Evolutionary conservation across 352 stramenopile species (phyloP).

Genomic region (Hyaloperonospora brassicae): DNA sequence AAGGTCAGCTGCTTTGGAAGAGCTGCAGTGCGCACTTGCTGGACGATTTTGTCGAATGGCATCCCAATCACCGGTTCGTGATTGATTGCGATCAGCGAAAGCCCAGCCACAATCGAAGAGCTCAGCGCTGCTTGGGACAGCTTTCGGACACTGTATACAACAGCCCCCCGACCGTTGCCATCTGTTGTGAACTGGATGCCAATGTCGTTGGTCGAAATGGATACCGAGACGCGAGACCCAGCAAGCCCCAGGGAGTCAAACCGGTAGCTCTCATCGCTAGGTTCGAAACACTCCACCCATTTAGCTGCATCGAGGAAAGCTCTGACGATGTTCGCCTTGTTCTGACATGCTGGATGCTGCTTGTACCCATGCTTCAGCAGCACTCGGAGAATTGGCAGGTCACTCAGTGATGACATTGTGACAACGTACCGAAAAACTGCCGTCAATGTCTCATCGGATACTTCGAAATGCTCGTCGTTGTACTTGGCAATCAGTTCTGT

Average conservation of each 20-base stretch:
- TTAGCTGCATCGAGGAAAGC: conserved; percentile 72
- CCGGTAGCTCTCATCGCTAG: conserved; percentile 24
- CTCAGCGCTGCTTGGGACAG: conserved; percentile 75
- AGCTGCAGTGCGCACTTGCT: conserved; percentile 44
- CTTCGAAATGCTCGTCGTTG: conserved; percentile 49
- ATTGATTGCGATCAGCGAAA: conserved; percentile 79
- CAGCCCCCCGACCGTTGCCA: conserved; percentile 61
- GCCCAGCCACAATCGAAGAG: conserved; percentile 49
- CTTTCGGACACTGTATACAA: conserved; percentile 72
- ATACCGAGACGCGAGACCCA: conserved; percentile 56
- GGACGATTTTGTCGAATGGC: conserved; percentile 71
- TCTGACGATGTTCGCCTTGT: conserved; percentile 44
- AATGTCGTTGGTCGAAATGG: conserved; percentile 75
- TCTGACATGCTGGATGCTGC: conserved; percentile 64
- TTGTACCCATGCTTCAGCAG: conserved; percentile 57
- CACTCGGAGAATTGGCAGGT: conserved; percentile 40
- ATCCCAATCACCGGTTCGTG: conserved; percentile 73
- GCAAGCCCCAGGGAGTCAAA: conserved; percentile 42
- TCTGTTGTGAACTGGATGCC: conserved; percentile 80
- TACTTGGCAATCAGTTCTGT: conserved; percentile 39
- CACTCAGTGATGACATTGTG: conserved; percentile 50
- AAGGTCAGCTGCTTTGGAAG: conserved; percentile 80
- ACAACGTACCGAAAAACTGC: conserved; percentile 65
- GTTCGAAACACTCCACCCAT: conserved; percentile 65
- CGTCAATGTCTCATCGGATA: conserved; percentile 51